Evolutionary conservation across 768 basidiomycete species (phyloP), one percentile per base, ranked within the genome.

Genomic region (Coprinellus micaceus): DNA sequence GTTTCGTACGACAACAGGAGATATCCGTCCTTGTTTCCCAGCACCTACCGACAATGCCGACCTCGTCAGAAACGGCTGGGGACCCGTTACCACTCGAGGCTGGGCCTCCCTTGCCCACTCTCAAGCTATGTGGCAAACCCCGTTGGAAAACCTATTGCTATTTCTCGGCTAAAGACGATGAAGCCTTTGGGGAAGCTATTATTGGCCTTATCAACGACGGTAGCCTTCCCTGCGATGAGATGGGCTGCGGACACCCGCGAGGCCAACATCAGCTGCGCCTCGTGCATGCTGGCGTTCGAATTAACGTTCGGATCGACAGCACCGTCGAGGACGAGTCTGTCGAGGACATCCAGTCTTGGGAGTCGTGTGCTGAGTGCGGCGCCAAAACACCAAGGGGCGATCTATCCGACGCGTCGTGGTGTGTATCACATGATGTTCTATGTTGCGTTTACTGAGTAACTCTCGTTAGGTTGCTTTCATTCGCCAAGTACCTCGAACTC

Each of bases 1-100:
- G 83, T 12, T 88, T 88, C 56, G 69, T 82, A 19, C 67, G 80
- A 22, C 83, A 85, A 43, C 86, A 89, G 61, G 75, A 71, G 40
- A 66, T 88, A 19, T 79, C 78, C 1, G 71, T 83, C 7, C 66
- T 86, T 5, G 75, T 79, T 48, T 77, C 79, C 13, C 69, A 73
- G 46, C 76, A 81, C 54, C 66, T 73, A 1, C 66, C 71, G 1
- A 57, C 63, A 12, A 48, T 45, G 22, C 48, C 21, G 4, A 7
- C 54, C 11, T 4, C 49, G 36, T 37, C 36, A 37, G 36, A 37
- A 37, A 9, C 36, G 17, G 9, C 36, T 9, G 19, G 49, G 39
- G 45, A 15, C 26, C 19, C 26, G 25, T 24, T 17, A 33, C 54
- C n/a, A 21, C 47, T 19, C 47, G 55, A 13, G 13, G 47, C 5